Evolutionary conservation across 1,284 basidiomycete species (phyloP).

Genomic region (Tilletia indica): DNA sequence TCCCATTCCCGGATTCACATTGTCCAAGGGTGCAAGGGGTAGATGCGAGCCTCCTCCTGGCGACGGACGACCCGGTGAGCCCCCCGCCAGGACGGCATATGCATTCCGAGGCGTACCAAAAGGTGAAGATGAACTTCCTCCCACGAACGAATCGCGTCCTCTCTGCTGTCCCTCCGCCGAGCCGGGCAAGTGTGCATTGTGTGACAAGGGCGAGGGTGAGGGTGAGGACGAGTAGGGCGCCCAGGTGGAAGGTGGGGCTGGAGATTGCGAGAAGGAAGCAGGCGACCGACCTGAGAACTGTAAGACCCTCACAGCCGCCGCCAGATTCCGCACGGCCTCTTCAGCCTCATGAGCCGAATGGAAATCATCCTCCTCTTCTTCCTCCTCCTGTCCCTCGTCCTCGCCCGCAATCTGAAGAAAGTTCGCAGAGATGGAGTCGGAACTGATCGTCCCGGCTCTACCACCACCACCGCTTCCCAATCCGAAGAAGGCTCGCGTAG

Average conservation of each 20-base stretch:
- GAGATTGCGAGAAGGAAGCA: background rate
- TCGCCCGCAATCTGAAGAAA: background rate
- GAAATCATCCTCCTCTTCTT: constrained; percentile 2
- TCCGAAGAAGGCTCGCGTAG: background rate
- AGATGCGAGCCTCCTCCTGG: no score
- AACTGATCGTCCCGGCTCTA: no score
- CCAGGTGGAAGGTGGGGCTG: constrained; percentile 33
- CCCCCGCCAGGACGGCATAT: background rate
- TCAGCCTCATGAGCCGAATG: constrained; percentile 16
- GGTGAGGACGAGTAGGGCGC: constrained; percentile 1
- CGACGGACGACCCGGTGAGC: no score
- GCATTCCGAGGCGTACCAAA: background rate
- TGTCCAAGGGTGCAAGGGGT: no score
- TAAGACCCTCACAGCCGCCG: background rate
- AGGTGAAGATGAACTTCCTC: background rate
- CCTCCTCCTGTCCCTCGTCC: constrained; percentile 2
- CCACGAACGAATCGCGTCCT: background rate
- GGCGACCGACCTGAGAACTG: constrained; percentile 13
- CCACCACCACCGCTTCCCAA: no score
- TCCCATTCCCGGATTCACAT: no score
- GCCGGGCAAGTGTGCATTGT: background rate
- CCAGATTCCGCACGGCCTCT: constrained; percentile 10
- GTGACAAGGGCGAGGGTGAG: background rate
- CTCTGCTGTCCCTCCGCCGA: background rate
- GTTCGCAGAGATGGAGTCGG: background rate